These are phyloP conservation scores for Aspergillus texensis DNA, from an alignment of 2,329 filamentous ascomycete genomes.

Conservation along the genomic window DNA sequence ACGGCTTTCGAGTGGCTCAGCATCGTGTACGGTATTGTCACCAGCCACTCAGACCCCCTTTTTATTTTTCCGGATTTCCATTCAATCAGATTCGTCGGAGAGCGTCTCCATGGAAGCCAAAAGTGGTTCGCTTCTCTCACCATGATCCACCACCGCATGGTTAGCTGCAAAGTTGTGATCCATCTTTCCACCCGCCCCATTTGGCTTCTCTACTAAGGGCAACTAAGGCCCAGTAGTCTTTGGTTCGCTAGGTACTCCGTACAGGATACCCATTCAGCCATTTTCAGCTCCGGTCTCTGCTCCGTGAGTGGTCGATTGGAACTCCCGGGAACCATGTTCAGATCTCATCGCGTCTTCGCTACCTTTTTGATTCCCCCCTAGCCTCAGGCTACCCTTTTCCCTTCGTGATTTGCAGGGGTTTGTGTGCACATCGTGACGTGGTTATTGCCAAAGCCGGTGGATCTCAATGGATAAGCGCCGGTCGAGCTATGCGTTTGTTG, in stretches of 20 bases:
- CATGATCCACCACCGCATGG: constrained; percentile 3
- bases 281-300: constrained; percentile 7
- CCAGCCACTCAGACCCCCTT: background rate
- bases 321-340: constrained; percentile 16
- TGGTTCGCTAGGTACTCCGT: constrained; percentile 13
- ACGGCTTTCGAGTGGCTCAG: background rate
- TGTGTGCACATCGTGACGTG: constrained; percentile 16
- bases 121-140: background rate
- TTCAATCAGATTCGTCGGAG: background rate
- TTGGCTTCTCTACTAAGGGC: background rate
- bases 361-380: constrained; percentile 3
- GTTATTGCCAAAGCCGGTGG: constrained; percentile 14
- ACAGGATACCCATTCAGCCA: constrained; percentile 10
- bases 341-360: constrained; percentile 17
- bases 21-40: background rate
- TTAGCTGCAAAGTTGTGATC: background rate
- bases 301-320: constrained; percentile 8
- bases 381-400: constrained; percentile 8
- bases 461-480: constrained; percentile 13
- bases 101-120: constrained; percentile 3
- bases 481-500: constrained; percentile 6
- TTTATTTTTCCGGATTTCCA: background rate
- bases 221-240: constrained; percentile 8
- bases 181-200: background rate
- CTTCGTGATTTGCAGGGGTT: constrained; percentile 9